These are phyloP conservation scores for Chamaecyparis obtusa DNA, from an alignment of 75 land plant species.

Conservation along the genomic window DNA sequence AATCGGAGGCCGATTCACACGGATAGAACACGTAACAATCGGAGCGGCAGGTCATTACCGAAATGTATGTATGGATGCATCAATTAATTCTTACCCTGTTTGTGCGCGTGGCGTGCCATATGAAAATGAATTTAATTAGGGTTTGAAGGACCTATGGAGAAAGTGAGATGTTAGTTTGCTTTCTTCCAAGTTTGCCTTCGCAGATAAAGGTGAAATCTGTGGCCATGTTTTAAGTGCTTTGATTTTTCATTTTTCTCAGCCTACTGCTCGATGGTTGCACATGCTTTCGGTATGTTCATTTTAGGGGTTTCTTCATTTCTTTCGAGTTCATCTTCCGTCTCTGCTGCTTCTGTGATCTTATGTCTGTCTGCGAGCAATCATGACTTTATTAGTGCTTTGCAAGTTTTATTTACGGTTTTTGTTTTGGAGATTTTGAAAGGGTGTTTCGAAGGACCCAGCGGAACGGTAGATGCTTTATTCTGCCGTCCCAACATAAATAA, in stretches of 20 bases:
- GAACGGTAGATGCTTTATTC: background rate
- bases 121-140: background rate
- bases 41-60: too few species aligned
- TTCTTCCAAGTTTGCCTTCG: conserved; percentile 11
- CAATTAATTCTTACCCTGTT: too few species aligned
- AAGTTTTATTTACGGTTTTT: background rate
- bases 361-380: background rate
- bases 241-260: background rate
- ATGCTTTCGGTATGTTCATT: background rate
- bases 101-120: background rate
- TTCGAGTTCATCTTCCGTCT: background rate
- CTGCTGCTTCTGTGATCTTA: background rate
- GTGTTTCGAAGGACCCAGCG: conserved; percentile 9
- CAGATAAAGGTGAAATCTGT: background rate
- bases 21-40: too few species aligned
- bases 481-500: background rate
- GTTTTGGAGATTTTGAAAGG: background rate
- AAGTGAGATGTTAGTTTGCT: conserved; percentile 1
- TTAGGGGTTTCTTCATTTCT: background rate
- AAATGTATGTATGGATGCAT: too few species aligned
- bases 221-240: background rate
- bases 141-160: conserved; percentile 11
- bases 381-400: background rate
- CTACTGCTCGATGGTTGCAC: background rate
- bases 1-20: too few species aligned